A percentile compares a stretch with the other conserved stretches of the same genome.
phyloP scores from a whole-genome alignment of 1,284 basidiomycete species.

The Microbotryum lychnidis-dioicae region DNA sequence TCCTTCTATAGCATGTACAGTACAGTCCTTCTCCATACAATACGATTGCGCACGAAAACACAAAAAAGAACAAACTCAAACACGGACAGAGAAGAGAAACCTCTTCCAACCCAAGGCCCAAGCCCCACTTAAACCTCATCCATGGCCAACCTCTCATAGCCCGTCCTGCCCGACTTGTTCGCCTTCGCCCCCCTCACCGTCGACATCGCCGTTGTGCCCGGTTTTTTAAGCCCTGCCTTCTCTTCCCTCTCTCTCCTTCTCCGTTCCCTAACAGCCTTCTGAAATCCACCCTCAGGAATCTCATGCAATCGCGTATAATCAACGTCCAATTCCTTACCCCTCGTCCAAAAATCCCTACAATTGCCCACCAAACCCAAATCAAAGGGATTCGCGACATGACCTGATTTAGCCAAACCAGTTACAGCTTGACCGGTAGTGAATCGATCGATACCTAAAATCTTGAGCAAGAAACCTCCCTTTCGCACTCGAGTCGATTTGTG shows the following conservation, averaged over 20 bases:
- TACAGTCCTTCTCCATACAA: too few species aligned
- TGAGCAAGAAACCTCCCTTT: constrained; percentile 61
- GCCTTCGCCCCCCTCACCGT: background rate
- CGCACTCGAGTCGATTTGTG: constrained; percentile 15
- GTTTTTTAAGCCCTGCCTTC: background rate
- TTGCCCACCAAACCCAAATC: constrained; percentile 75
- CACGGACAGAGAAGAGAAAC: too few species aligned
- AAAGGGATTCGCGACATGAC: constrained; percentile 80
- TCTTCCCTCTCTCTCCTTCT: constrained; percentile 15
- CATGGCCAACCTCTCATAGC: constrained; percentile 24
- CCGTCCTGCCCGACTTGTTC: background rate
- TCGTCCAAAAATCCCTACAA: constrained; percentile 92
- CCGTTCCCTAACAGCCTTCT: constrained; percentile 6
- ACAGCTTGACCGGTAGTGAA: constrained; percentile 85
- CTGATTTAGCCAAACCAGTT: constrained; percentile 55
- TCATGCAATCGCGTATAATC: constrained; percentile 87
- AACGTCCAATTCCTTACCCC: constrained; percentile 71
- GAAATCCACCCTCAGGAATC: constrained; percentile 49
- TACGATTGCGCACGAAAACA: too few species aligned
- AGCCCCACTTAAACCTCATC: constrained; percentile 7
- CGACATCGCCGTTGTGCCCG: background rate
- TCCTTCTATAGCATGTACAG: too few species aligned
- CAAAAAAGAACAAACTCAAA: too few species aligned
- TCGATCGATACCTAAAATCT: constrained; percentile 80
- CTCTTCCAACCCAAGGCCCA: too few species aligned